These are phyloP conservation scores for Aphanomyces euteiches DNA, from an alignment of 352 stramenopile species.

Conservation along the genomic window DNA sequence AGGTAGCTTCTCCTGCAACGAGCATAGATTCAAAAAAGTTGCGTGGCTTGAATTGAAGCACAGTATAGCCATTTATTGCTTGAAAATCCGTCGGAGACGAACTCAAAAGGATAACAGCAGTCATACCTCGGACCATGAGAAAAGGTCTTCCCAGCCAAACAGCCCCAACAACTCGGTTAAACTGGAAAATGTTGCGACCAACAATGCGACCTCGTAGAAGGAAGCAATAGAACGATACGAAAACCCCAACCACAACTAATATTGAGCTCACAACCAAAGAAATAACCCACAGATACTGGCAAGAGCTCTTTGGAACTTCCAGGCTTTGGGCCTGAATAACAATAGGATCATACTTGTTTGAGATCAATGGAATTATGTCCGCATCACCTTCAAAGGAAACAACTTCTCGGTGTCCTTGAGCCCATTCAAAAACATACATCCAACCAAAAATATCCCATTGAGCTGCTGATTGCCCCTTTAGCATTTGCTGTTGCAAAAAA, in stretches of 20 bases:
- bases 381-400: constrained; percentile 7
- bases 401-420: neutral
- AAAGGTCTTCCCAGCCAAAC: constrained; percentile 8
- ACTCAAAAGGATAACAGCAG: constrained; percentile 6
- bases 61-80: neutral
- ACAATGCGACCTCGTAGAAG: neutral
- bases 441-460: constrained; percentile 7
- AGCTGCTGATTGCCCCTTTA: neutral
- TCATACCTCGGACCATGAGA: constrained; percentile 17
- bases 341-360: neutral
- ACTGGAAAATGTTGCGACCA: constrained; percentile 2
- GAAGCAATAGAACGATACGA: neutral
- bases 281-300: constrained; percentile 17
- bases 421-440: constrained; percentile 7
- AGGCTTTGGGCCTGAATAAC: neutral
- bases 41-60: neutral
- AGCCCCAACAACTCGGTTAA: constrained; percentile 4
- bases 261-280: neutral
- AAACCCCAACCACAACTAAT: neutral
- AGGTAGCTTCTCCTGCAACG: constrained; percentile 7
- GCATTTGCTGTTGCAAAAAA: neutral
- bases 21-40: constrained; percentile 12
- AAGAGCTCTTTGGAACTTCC: constrained; percentile 22
- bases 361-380: neutral
- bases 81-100: neutral